Percentiles rank a stretch among this genome's conserved stretches.
Conservation (phyloP, 768 basidiomycete species). For the Russula abietina region DNA sequence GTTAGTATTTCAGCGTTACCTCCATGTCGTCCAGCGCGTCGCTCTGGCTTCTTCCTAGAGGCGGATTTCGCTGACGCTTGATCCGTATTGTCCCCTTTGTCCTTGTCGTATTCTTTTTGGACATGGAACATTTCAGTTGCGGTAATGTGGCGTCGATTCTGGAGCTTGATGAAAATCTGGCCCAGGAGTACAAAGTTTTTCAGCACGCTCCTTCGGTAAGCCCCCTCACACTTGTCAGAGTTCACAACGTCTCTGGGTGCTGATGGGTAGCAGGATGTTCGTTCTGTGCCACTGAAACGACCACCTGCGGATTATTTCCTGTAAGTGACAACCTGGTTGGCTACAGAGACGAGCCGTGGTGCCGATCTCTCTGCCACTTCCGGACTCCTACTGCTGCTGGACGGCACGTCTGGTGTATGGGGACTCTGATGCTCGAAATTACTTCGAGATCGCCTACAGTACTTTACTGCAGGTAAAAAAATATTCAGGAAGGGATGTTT, state of each 20-base stretch:
- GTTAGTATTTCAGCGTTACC: conserved; percentile 41
- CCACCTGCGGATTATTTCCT: conserved; percentile 87
- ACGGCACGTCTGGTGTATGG: not conserved
- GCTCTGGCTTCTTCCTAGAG: not conserved
- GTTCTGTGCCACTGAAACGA: conserved; percentile 74
- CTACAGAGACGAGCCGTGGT: not conserved
- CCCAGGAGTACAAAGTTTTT: conserved; percentile 95
- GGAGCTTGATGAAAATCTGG: conserved; percentile 87
- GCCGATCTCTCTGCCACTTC: not conserved
- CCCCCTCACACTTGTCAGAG: conserved; percentile 17
- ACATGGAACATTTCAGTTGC: conserved; percentile 47
- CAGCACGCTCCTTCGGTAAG: conserved; percentile 79
- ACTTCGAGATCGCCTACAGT: not conserved
- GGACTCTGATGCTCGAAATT: not conserved
- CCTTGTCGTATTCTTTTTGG: not conserved
- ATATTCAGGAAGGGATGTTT: too few relatives aligned
- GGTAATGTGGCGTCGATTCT: conserved; percentile 95
- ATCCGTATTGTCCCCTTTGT: not conserved
- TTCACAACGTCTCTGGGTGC: not conserved
- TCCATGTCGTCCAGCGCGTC: not conserved
- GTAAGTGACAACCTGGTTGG: conserved; percentile 29
- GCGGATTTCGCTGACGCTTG: not conserved
- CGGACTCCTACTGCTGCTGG: not conserved
- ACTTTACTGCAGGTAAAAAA: not conserved
- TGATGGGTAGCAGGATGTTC: conserved; percentile 54